Conservation (phyloP, 768 basidiomycete species). For the Phaeotremella fagi region DNA sequence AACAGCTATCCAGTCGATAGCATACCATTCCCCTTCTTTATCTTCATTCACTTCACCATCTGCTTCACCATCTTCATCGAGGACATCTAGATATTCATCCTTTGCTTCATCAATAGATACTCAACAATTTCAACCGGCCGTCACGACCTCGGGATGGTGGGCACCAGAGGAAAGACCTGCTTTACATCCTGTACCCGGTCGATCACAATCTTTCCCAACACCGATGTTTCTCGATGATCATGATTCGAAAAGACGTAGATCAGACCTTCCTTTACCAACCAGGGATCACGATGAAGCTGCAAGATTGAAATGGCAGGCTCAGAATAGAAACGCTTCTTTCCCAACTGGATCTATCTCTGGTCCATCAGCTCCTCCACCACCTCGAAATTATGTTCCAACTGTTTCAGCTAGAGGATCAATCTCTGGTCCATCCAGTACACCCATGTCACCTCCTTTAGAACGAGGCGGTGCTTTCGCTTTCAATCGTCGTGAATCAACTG, state of each 20-base stretch:
- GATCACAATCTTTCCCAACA: conserved; percentile 17
- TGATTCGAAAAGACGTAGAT: conserved; percentile 31
- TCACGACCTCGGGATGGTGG: conserved; percentile 31
- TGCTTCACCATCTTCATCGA: conserved; percentile 28
- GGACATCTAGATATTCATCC: conserved; percentile 36
- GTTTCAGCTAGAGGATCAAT: conserved; percentile 13
- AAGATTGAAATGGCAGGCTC: conserved; percentile 34
- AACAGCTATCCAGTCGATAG: conserved; percentile 14
- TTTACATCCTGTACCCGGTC: conserved; percentile 3
- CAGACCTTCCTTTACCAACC: conserved; percentile 23
- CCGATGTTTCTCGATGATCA: conserved; percentile 15
- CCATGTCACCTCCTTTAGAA: conserved; percentile 4
- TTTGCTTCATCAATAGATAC: conserved; percentile 19
- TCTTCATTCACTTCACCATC: conserved; percentile 31
- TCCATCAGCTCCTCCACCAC: conserved; percentile 4
- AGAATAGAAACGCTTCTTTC: conserved; percentile 35
- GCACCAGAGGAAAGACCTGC: conserved; percentile 19
- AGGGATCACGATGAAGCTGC: conserved; percentile 34
- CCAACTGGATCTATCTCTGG: conserved; percentile 5
- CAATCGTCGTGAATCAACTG: conserved; percentile 2
- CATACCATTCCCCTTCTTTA: conserved; percentile 35
- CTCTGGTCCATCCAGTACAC: neutral
- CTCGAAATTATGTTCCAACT: conserved; percentile 2
- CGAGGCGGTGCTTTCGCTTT: neutral
- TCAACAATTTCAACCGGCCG: neutral